A percentile compares a stretch with the other conserved stretches of the same genome.
Evolutionary conservation across 2,329 filamentous ascomycete species (phyloP).

Genomic region (Pyrenophora teres): DNA sequence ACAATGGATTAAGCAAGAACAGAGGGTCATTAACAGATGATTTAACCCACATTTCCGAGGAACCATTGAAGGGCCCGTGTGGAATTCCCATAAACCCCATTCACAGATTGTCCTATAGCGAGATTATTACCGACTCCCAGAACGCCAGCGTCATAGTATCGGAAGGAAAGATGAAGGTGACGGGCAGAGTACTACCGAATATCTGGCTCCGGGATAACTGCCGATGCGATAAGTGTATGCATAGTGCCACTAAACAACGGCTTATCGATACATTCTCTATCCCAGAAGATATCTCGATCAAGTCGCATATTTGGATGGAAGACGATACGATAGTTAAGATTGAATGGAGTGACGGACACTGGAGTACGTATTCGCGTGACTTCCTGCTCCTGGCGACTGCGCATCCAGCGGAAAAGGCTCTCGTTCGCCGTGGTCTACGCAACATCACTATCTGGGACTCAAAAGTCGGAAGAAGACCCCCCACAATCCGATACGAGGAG

Average conservation of each 20-base stretch:
- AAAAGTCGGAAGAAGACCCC: slow-evolving; percentile 49
- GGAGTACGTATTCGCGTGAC: slow-evolving; percentile 66
- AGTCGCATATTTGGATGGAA: slow-evolving; percentile 10
- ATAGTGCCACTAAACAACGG: slow-evolving; percentile 72
- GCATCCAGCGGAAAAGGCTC: slow-evolving; percentile 48
- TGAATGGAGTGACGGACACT: slow-evolving; percentile 63
- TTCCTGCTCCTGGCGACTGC: slow-evolving; percentile 59
- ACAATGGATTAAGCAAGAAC: too few species aligned
- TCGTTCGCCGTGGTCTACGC: slow-evolving; percentile 33
- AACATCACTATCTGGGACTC: slow-evolving; percentile 49
- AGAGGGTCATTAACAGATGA: too few species aligned
- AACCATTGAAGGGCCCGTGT: too few species aligned
- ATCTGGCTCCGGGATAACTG: slow-evolving; percentile 68
- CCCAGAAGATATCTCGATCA: slow-evolving; percentile 34
- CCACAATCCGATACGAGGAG: slow-evolving; percentile 47
- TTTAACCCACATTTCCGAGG: too few species aligned
- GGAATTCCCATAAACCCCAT: too few species aligned
- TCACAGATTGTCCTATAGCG: too few species aligned
- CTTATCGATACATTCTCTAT: slow-evolving; percentile 68
- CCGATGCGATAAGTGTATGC: slow-evolving; percentile 68
- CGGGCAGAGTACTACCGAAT: slow-evolving; percentile 15
- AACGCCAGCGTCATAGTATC: not conserved
- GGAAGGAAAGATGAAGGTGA: slow-evolving; percentile 10
- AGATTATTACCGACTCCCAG: too few species aligned
- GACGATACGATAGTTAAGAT: slow-evolving; percentile 23